Base-by-base conservation (phyloP, 2,329 filamentous ascomycete genomes). In the Claviceps africana region DNA sequence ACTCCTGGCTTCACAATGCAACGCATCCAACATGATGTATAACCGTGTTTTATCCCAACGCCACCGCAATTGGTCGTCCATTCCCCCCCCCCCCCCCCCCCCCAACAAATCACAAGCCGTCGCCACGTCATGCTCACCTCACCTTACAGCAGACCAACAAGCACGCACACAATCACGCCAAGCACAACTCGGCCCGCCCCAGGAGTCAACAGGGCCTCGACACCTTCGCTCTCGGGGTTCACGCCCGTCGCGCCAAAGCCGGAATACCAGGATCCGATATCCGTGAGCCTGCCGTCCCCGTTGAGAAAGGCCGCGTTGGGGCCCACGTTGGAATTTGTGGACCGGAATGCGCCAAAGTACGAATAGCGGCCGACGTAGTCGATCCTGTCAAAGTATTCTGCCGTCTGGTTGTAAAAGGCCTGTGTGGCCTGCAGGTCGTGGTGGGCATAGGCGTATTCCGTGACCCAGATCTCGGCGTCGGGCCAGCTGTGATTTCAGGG, bases 211-310 rank as follows among this genome's bases (percentile, higher is more conserved):
- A 51, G 46, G 4, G 48, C 39, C 2, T 25, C 6, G 1, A 54
- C 47, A 3, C 55, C 57, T 6, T 55, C 54, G 50, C 59, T 65
- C 4, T 59, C 56, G 5, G 73, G 72, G 0, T 64, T 58, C 2
- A 75, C 64, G 1, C 73, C 75, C 1, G 73, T 77, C 1, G 69
- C 70, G 13, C 58, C 59, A 8, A 70, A 66, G 1, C 87, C 81
- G n/a, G 93, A 65, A 64, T 91, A 93, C 82, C 83, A 85, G 2
- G 77, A 75, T 0, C 87, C 87, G 57, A 91, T 85, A 58, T 88
- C 80, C 1, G 86, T 90, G 56, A 93, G 69, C 55, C 79, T 61
- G 43, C 87, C 87, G 17, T 78, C 72, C 43, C 78, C 70, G 60
- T 80, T 83, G 47, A 91, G 72, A 72, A 93, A 84, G 1, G 81